These are phyloP conservation scores for Eragrostis nindensis DNA, from an alignment of 176 grass and related monocot species.

Conservation along the genomic window DNA sequence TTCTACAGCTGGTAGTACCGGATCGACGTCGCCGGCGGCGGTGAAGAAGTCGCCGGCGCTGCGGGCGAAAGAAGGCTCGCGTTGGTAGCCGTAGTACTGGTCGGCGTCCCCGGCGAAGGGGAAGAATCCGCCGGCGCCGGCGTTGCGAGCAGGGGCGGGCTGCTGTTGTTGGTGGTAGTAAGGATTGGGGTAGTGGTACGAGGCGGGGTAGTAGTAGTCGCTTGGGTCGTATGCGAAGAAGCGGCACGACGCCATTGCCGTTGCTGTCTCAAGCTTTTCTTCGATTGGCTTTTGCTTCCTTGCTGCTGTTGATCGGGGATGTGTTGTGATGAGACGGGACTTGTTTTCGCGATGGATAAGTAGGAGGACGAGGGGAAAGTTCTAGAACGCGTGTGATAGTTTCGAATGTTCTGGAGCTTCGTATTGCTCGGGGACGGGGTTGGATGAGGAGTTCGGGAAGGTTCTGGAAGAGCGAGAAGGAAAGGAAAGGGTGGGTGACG, in stretches of 20 bases:
- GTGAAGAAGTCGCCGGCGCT: too few relatives aligned
- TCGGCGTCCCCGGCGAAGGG: neutral
- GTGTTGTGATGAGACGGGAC: neutral
- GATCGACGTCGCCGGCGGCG: too few relatives aligned
- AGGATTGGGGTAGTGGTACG: conserved; percentile 6
- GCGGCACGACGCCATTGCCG: conserved; percentile 39
- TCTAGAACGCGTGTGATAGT: neutral
- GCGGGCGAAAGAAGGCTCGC: neutral
- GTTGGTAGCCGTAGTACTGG: neutral
- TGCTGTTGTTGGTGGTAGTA: neutral
- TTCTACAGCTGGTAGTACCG: too few relatives aligned
- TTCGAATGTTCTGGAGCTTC: conserved; percentile 11
- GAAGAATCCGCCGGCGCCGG: neutral
- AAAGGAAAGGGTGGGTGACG: too few relatives aligned
- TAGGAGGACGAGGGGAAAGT: too few relatives aligned
- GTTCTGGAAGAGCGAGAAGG: neutral
- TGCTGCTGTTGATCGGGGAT: too few relatives aligned
- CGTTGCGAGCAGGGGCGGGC: neutral
- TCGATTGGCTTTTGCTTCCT: accelerated
- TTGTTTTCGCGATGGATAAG: neutral
- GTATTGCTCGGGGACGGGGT: too few relatives aligned
- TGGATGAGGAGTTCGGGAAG: neutral
- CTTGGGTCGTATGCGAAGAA: conserved; percentile 33
- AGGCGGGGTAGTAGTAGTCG: conserved; percentile 38
- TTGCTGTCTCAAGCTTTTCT: neutral